These are phyloP conservation scores for Eucalyptus sideroxylon DNA, from an alignment of 345 rosid species.

Conservation along the genomic window DNA sequence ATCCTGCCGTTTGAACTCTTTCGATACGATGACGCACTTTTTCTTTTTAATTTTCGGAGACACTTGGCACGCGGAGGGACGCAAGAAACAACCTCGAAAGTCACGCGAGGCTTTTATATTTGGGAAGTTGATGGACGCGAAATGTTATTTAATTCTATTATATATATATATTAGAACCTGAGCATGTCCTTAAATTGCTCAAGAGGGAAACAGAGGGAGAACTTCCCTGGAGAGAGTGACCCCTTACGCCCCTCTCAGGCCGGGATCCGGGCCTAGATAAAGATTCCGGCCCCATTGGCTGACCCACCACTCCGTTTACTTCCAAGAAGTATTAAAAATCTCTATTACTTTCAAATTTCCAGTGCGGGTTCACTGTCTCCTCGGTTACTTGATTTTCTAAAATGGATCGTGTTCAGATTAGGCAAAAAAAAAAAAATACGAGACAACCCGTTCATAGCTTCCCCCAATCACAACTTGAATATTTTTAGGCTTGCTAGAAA, in stretches of 20 bases:
- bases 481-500: background rate
- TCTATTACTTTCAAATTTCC: background rate
- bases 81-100: background rate
- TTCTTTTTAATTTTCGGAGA: background rate
- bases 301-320: too few species aligned
- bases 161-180: rapidly evolving
- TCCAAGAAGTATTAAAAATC: too few species aligned
- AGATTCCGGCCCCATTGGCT: too few species aligned
- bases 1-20: background rate
- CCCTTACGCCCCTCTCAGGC: too few species aligned
- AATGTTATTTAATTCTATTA: too few species aligned
- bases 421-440: background rate
- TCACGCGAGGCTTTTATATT: background rate
- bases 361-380: background rate
- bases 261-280: too few species aligned
- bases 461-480: background rate
- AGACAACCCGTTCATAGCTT: background rate
- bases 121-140: too few species aligned
- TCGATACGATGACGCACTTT: background rate
- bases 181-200: too few species aligned
- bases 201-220: too few species aligned
- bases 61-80: background rate
- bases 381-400: background rate
- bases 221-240: too few species aligned
- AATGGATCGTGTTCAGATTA: background rate